Percentiles rank a stretch among this genome's conserved stretches.
Evolutionary conservation across 2,329 filamentous ascomycete genomes (phyloP).

Genomic region (Alternaria hordeiaustralica): DNA sequence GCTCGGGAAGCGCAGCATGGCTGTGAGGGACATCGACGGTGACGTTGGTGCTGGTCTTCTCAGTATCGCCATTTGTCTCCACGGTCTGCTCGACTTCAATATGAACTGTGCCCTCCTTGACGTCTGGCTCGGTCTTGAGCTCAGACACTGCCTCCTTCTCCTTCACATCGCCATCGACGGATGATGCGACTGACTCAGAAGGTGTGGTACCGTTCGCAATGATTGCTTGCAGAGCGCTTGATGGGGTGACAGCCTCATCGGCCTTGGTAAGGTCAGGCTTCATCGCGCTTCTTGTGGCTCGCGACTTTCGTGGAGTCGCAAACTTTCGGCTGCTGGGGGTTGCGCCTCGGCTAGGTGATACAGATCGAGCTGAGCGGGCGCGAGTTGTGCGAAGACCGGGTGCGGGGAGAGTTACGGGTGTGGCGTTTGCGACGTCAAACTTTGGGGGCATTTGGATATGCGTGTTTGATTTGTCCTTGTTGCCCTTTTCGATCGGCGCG

Average conservation of each 20-base stretch:
- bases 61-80: constrained; percentile 63
- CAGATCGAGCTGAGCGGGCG: constrained; percentile 64
- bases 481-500: constrained; percentile 73
- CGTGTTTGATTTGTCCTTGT: constrained; percentile 71
- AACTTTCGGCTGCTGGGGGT: constrained; percentile 53
- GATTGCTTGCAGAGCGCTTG: constrained; percentile 49
- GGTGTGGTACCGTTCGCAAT: constrained; percentile 40
- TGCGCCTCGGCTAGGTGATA: constrained; percentile 61
- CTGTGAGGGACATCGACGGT: constrained; percentile 77
- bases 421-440: constrained; percentile 65
- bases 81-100: constrained; percentile 73
- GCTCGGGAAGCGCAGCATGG: constrained; percentile 70
- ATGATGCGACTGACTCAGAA: constrained; percentile 39
- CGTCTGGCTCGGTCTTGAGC: constrained; percentile 10
- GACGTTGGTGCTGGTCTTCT: constrained; percentile 75
- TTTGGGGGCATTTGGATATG: constrained; percentile 82
- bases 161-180: constrained; percentile 53
- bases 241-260: constrained; percentile 53
- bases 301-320: constrained; percentile 61
- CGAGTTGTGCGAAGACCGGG: constrained; percentile 49
- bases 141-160: constrained; percentile 19
- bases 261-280: constrained; percentile 37
- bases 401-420: constrained; percentile 18
- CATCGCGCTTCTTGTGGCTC: constrained; percentile 52
- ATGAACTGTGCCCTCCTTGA: constrained; percentile 62